Percentiles rank a stretch among this genome's conserved stretches.
Evolutionary conservation across 257 asterid species (phyloP).

Genomic region (Jasminum sambac): DNA sequence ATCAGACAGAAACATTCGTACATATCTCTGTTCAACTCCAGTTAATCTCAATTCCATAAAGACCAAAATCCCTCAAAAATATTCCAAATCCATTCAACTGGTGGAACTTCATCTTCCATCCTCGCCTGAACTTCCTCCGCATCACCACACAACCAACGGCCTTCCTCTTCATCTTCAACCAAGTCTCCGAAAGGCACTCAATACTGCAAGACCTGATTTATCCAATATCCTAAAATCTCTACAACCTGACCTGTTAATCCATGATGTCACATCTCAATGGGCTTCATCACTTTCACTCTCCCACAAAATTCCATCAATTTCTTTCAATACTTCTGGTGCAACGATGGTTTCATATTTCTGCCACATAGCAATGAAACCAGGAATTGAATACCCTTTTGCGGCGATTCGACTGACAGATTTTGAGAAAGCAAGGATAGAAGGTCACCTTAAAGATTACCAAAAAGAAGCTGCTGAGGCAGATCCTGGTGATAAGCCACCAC

Average conservation of each 20-base stretch:
- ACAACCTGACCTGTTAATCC: constrained; percentile 19
- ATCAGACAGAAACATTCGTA: constrained; percentile 4
- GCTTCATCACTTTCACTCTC: not conserved
- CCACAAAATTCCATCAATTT: constrained; percentile 15
- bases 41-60: constrained; percentile 18
- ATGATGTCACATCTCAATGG: constrained; percentile 12
- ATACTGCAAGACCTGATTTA: not conserved
- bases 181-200: constrained; percentile 7
- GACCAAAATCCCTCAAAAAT: constrained; percentile 12
- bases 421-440: not conserved
- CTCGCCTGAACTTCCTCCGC: constrained; percentile 15
- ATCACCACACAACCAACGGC: constrained; percentile 24
- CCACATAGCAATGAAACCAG: not conserved
- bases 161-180: constrained; percentile 20
- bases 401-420: constrained; percentile 10
- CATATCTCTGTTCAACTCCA: constrained; percentile 23
- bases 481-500: not conserved
- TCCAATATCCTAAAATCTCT: constrained; percentile 6
- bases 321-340: constrained; percentile 6
- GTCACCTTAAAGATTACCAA: not conserved
- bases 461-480: not conserved
- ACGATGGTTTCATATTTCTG: not conserved
- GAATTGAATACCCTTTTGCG: constrained; percentile 8
- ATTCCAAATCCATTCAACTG: constrained; percentile 4
- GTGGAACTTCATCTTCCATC: constrained; percentile 11